Evolutionary conservation across 2,329 filamentous ascomycete species (phyloP).

Genomic region (Lecanicillium sp.): DNA sequence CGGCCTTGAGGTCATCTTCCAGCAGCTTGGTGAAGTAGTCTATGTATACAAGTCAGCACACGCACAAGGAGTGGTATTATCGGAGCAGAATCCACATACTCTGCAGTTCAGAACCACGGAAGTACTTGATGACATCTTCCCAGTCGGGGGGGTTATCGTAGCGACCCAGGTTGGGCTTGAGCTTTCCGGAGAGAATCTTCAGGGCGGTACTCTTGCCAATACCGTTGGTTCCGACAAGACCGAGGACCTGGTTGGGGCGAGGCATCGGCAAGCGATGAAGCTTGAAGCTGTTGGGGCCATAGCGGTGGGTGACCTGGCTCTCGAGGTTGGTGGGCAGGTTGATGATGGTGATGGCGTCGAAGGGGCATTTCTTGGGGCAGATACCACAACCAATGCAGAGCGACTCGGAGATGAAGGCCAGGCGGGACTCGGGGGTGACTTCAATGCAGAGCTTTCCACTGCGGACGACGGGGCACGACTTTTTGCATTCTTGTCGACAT

Average conservation of each 20-base stretch:
- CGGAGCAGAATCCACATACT: slow-evolving; percentile 48
- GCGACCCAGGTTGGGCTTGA: slow-evolving; percentile 94
- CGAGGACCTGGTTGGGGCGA: slow-evolving; percentile 87
- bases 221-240: slow-evolving; percentile 98
- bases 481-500: slow-evolving; percentile 99
- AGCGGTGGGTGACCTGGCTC: slow-evolving; percentile 94
- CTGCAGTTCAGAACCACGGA: slow-evolving; percentile 94
- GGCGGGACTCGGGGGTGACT: slow-evolving; percentile 78
- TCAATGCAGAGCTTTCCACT: slow-evolving; percentile 98
- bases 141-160: slow-evolving; percentile 97
- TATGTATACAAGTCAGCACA: slow-evolving; percentile 15
- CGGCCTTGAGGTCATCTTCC: slow-evolving; percentile 93
- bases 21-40: slow-evolving; percentile 99
- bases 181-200: slow-evolving; percentile 96
- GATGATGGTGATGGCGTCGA: slow-evolving; percentile 99
- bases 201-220: slow-evolving; percentile 99
- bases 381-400: slow-evolving; percentile 99
- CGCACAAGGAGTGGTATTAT: too few species aligned
- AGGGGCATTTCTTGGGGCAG: slow-evolving; percentile 98
- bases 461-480: slow-evolving; percentile 93
- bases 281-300: slow-evolving; percentile 99
- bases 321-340: slow-evolving; percentile 99
- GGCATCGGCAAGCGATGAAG: slow-evolving; percentile 94
- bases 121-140: slow-evolving; percentile 98
- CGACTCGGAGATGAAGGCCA: slow-evolving; percentile 95